Evolutionary conservation across 2,329 filamentous ascomycete genomes (phyloP).

Genomic region (Raffaelea arxii): DNA sequence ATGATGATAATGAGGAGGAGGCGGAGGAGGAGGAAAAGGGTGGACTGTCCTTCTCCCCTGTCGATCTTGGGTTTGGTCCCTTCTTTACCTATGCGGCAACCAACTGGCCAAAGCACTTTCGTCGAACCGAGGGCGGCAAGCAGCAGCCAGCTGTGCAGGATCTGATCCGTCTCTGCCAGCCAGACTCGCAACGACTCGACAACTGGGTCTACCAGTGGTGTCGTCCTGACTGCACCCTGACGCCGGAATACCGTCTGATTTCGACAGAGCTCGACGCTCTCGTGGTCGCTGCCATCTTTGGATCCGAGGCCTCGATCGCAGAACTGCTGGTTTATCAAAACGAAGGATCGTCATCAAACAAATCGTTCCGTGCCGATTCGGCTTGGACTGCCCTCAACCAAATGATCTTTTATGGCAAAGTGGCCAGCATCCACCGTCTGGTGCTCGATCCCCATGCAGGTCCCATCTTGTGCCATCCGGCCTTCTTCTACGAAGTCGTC

Average conservation of each 20-base stretch:
- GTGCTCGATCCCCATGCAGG: neutral
- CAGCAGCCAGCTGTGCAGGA: neutral
- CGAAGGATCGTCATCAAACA: too few relatives aligned
- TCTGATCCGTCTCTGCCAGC: neutral
- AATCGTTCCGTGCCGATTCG: too few relatives aligned
- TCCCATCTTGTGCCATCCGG: neutral
- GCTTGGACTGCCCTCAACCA: neutral
- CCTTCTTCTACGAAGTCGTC: neutral
- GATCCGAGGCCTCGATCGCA: neutral
- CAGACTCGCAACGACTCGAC: neutral
- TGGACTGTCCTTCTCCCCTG: neutral
- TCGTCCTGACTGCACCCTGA: constrained; percentile 1
- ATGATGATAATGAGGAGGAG: too few relatives aligned
- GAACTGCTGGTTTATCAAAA: neutral
- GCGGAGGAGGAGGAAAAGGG: neutral
- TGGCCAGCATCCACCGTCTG: neutral
- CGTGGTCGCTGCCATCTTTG: constrained; percentile 1
- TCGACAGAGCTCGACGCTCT: neutral
- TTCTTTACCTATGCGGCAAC: constrained; percentile 1
- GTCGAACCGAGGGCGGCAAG: neutral
- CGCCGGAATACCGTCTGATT: neutral
- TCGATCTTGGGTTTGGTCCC: neutral
- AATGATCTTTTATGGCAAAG: neutral
- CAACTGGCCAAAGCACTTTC: neutral
- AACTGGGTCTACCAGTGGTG: constrained; percentile 3